Evolutionary conservation across 345 rosid genomes (phyloP).

Genomic region (Anacardium occidentale): DNA sequence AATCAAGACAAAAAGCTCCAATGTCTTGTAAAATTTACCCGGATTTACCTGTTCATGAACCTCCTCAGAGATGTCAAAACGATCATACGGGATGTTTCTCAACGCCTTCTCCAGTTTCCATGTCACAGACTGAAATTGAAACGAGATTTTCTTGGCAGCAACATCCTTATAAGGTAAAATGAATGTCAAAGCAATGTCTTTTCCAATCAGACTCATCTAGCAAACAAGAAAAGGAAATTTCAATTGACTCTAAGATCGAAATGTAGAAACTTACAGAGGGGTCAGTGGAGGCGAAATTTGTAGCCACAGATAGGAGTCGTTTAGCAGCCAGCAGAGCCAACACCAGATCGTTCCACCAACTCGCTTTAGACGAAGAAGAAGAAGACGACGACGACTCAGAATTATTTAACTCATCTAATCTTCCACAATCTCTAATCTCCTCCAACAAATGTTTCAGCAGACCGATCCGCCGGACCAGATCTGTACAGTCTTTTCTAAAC

Average conservation of each 20-base stretch:
- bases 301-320: slow-evolving; percentile 50
- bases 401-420: slow-evolving; percentile 15
- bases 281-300: slow-evolving; percentile 36
- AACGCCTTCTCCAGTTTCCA: slow-evolving; percentile 86
- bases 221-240: too few species aligned
- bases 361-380: slow-evolving; percentile 25
- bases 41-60: slow-evolving; percentile 72
- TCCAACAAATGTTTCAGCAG: slow-evolving; percentile 75
- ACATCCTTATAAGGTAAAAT: slow-evolving; percentile 49
- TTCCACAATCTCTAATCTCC: slow-evolving; percentile 55
- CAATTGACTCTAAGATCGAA: background rate
- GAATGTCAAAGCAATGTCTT: background rate
- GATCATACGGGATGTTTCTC: slow-evolving; percentile 58
- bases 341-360: slow-evolving; percentile 68
- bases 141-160: slow-evolving; percentile 61
- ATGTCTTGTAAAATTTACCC: background rate
- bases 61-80: slow-evolving; percentile 75
- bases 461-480: slow-evolving; percentile 76
- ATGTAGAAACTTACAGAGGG: slow-evolving; percentile 52
- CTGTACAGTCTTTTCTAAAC: slow-evolving; percentile 71
- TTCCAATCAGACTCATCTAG: background rate
- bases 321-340: slow-evolving; percentile 56
- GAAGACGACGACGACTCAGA: slow-evolving; percentile 25
- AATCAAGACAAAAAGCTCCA: slow-evolving; percentile 12
- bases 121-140: slow-evolving; percentile 78